A percentile compares a stretch with the other conserved stretches of the same genome.
These are phyloP conservation scores for Vararia minispora DNA, from an alignment of 768 basidiomycete species.

Conservation along the genomic window DNA sequence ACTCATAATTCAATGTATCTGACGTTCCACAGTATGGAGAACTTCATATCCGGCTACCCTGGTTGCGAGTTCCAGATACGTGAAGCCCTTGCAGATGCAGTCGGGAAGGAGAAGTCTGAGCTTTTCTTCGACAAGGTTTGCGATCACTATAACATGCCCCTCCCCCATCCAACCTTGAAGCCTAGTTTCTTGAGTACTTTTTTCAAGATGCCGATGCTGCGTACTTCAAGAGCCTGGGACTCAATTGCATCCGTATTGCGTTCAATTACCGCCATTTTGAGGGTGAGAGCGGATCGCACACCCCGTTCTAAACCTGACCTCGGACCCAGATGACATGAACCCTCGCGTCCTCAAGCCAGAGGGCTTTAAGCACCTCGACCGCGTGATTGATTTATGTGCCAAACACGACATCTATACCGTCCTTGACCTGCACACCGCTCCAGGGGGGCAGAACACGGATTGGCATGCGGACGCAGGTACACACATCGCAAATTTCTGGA, in stretches of 20 bases:
- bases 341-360: constrained; percentile 63
- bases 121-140: constrained; percentile 79
- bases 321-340: constrained; percentile 59
- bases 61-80: constrained; percentile 77
- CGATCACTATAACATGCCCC: no score
- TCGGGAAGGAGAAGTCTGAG: constrained; percentile 58
- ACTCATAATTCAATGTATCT: background rate
- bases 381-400: constrained; percentile 68
- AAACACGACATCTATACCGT: constrained; percentile 71
- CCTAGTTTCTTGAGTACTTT: constrained; percentile 76
- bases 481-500: constrained; percentile 69
- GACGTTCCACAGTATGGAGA: constrained; percentile 47
- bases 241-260: constrained; percentile 71
- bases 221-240: constrained; percentile 67
- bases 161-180: no score
- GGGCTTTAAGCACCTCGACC: constrained; percentile 75
- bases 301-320: constrained; percentile 11
- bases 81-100: constrained; percentile 47
- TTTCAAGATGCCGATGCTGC: constrained; percentile 65
- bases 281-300: constrained; percentile 21
- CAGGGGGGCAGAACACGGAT: constrained; percentile 65
- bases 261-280: constrained; percentile 72
- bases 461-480: constrained; percentile 73
- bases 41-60: constrained; percentile 69
- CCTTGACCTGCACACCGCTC: constrained; percentile 70